These are phyloP conservation scores for Podospora pseudopauciseta DNA, from an alignment of 495 filamentous ascomycete species.

Conservation along the genomic window DNA sequence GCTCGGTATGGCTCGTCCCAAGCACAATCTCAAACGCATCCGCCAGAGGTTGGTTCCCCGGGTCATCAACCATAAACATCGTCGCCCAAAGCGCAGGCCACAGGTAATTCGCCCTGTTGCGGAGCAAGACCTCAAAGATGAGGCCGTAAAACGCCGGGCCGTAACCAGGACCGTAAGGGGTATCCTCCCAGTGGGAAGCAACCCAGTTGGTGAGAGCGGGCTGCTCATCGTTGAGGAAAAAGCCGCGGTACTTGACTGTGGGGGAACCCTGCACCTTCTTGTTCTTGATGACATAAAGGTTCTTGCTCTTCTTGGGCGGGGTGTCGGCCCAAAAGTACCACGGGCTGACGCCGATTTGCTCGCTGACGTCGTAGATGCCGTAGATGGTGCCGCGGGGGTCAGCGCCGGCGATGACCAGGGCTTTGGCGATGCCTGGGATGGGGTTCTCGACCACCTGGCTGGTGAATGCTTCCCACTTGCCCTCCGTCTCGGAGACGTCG, in stretches of 20 bases:
- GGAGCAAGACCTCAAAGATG: constrained; percentile 69
- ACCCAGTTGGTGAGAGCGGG: constrained; percentile 70
- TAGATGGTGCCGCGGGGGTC: constrained; percentile 69
- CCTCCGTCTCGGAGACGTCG: constrained; percentile 51
- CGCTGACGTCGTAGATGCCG: constrained; percentile 69
- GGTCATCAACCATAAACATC: constrained; percentile 69
- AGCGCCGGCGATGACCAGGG: constrained; percentile 65
- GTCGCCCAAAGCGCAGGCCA: constrained; percentile 71
- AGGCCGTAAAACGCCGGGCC: constrained; percentile 61
- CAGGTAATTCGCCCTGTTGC: constrained; percentile 67
- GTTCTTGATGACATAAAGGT: constrained; percentile 53
- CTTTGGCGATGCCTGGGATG: constrained; percentile 52
- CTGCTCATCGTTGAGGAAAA: constrained; percentile 78
- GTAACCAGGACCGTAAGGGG: constrained; percentile 56
- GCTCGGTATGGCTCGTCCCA: constrained; percentile 70
- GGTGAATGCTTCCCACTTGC: constrained; percentile 68
- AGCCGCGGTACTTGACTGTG: constrained; percentile 68
- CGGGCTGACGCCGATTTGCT: constrained; percentile 73
- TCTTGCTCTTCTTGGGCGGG: constrained; percentile 48
- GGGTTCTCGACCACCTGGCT: constrained; percentile 58
- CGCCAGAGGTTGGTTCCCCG: constrained; percentile 61
- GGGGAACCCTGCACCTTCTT: constrained; percentile 59
- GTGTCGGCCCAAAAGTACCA: constrained; percentile 78
- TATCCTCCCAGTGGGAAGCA: constrained; percentile 40
- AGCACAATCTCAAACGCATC: constrained; percentile 72